Evolutionary conservation across 1,139 yeast species (phyloP).

Genomic region (Blastobotrys capitulatus): DNA sequence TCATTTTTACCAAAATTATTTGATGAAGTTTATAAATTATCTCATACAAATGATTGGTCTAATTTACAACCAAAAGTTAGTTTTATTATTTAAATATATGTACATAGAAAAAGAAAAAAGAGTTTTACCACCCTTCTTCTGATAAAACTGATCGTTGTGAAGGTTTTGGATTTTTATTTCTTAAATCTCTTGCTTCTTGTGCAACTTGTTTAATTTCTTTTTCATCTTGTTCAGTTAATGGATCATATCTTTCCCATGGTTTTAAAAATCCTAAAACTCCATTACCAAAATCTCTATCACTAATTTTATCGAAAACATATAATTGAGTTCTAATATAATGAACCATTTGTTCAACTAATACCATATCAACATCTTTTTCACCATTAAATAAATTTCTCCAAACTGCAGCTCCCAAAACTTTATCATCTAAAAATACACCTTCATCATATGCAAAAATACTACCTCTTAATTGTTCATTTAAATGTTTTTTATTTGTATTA

Average conservation of each 20-base stretch:
- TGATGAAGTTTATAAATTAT: slow-evolving; percentile 38
- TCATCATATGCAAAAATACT: slow-evolving; percentile 89
- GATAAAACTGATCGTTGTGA: slow-evolving; percentile 19
- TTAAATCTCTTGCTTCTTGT: slow-evolving; percentile 13
- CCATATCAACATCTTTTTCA: slow-evolving; percentile 71
- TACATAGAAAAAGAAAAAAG: not conserved
- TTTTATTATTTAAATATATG: not conserved
- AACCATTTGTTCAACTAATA: slow-evolving; percentile 80
- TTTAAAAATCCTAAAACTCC: slow-evolving; percentile 83
- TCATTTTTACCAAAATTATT: slow-evolving; percentile 44
- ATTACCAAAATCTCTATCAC: slow-evolving; percentile 88
- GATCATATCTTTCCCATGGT: slow-evolving; percentile 75
- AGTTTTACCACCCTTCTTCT: slow-evolving; percentile 18
- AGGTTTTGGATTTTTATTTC: slow-evolving; percentile 10
- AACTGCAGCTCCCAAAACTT: slow-evolving; percentile 78
- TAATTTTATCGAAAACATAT: slow-evolving; percentile 74
- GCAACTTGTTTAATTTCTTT: slow-evolving; percentile 18
- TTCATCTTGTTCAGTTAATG: slow-evolving; percentile 42
- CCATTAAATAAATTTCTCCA: slow-evolving; percentile 65
- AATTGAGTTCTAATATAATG: slow-evolving; percentile 86
- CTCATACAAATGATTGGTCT: slow-evolving; percentile 5
- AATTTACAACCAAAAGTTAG: not conserved
- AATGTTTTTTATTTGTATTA: slow-evolving; percentile 83
- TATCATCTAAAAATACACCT: slow-evolving; percentile 77
- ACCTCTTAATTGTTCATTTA: slow-evolving; percentile 86